Evolutionary conservation across 2,329 filamentous ascomycete genomes (phyloP), one percentile per base, ranked within the genome.

Genomic region (Arthrobotrys entomopaga): DNA sequence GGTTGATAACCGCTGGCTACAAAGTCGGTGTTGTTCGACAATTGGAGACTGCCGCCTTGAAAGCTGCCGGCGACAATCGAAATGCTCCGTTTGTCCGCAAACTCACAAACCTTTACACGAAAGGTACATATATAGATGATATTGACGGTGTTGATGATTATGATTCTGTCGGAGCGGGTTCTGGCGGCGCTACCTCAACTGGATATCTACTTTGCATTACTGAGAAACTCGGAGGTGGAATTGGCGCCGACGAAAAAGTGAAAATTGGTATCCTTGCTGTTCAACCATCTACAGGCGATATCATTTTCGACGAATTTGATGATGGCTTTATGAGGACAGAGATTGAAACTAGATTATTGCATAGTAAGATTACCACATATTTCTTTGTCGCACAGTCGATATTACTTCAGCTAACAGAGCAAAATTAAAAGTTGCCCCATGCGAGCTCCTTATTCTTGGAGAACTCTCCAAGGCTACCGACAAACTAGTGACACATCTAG

Each of bases 301-400:
- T 99, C 78, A 90, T 98, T 65, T 96, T 97, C 79, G 95, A 99
- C 79, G 89, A 90, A 71, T 99, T 99, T 78, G 92, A 98, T 78
- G 95, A 99, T 79, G 93, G 94, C 1, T 98, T 98, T 82, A 97
- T 99, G 94, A 87, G 95, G 56, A 93, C 90, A 79, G 95, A 99
- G 80, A 91, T 99, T 38, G 95, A 99, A 82, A 99, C 95, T 0
- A 85, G 95, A n/a, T 83, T 99, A 24, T 84, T 99, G 29, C 95
- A 99, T 80, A 96, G 76, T 77, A 70, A 58, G 76, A 46, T 40
- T 40, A 7, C 6, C 42, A 34, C 7, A 34, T 3, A 3, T 34
- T 34, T 34, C 29, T 34, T 34, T 34, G n/a, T n/a, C n/a, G n/a
- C 29, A 34, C 29, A 34, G 29, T 10, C 5, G 7, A 22, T 24